Conservation (phyloP, 192 early-diverging fungal species). For the Backusella macrospora region DNA sequence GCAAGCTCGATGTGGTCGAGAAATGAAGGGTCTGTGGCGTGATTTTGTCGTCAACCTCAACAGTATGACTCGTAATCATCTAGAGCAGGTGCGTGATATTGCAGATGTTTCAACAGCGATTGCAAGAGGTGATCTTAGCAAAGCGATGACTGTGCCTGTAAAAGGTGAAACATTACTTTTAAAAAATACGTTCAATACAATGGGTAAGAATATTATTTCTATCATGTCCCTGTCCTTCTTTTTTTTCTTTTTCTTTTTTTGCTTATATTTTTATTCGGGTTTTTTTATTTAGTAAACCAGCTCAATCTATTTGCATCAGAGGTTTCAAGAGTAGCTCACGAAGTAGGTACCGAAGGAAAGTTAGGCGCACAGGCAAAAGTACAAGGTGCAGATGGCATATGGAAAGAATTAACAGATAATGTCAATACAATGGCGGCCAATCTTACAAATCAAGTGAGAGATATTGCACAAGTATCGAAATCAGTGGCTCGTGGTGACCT, state of each 20-base stretch:
- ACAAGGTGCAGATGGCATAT: constrained; percentile 46
- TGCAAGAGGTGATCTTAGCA: constrained; percentile 69
- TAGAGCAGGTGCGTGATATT: constrained; percentile 66
- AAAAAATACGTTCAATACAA: constrained; percentile 74
- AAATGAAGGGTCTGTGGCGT: constrained; percentile 56
- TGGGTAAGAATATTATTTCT: constrained; percentile 56
- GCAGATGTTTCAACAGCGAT: constrained; percentile 72
- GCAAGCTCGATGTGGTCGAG: constrained; percentile 53
- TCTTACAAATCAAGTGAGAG: constrained; percentile 60
- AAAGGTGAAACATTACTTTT: constrained; percentile 76
- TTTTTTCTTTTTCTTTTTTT: background rate
- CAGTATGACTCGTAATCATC: constrained; percentile 55
- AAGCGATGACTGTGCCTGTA: constrained; percentile 67
- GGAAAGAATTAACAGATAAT: constrained; percentile 56
- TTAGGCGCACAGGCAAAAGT: constrained; percentile 66
- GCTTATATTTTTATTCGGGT: background rate
- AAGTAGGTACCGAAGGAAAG: constrained; percentile 71
- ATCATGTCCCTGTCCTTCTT: background rate
- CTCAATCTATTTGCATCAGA: constrained; percentile 58
- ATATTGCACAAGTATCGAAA: constrained; percentile 66
- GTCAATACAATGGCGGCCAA: constrained; percentile 64
- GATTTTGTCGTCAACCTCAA: constrained; percentile 62
- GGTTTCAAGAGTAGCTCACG: constrained; percentile 66
- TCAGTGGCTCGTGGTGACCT: constrained; percentile 62
- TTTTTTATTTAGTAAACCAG: constrained; percentile 46